Percentiles rank a stretch among this genome's conserved stretches.
These are phyloP conservation scores for Penicillium dipodomyicola DNA, from an alignment of 495 filamentous ascomycete species.

Conservation along the genomic window DNA sequence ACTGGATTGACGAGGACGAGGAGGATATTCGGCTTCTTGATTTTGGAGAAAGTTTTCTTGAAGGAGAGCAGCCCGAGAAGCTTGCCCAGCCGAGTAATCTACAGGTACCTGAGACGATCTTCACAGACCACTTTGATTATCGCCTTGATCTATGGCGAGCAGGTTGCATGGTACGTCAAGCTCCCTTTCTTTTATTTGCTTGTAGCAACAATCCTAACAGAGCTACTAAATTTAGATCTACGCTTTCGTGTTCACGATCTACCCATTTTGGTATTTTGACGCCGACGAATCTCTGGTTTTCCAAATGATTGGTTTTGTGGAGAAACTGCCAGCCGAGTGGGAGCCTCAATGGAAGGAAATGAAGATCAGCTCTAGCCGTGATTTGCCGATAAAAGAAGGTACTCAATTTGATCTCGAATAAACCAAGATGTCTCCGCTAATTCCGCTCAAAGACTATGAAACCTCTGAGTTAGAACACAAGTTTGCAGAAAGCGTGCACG, in stretches of 20 bases:
- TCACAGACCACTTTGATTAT: constrained; percentile 38
- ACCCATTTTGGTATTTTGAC: constrained; percentile 24
- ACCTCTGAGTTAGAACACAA: constrained; percentile 12
- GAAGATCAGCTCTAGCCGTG: constrained; percentile 5
- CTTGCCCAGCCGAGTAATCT: constrained; percentile 36
- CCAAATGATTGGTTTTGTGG: constrained; percentile 23
- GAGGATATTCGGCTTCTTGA: constrained; percentile 40
- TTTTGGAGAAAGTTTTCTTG: constrained; percentile 37
- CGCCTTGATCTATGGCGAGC: constrained; percentile 43
- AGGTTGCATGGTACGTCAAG: constrained; percentile 34
- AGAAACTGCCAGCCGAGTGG: constrained; percentile 21
- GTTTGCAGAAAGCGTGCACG: constrained; percentile 4
- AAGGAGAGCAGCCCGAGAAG: constrained; percentile 25
- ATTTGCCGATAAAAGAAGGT: constrained; percentile 18
- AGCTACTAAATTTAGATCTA: constrained; percentile 22
- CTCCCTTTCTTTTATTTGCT: neutral
- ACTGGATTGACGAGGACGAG: constrained; percentile 39
- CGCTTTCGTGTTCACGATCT: constrained; percentile 22
- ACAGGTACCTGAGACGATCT: constrained; percentile 40
- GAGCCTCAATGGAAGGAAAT: constrained; percentile 21
- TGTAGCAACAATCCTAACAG: constrained; percentile 11
- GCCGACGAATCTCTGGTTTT: constrained; percentile 17
- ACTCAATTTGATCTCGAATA: neutral
- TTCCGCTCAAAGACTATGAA: constrained; percentile 1
- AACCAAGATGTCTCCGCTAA: constrained; percentile 3